Percentiles rank a stretch among this genome's conserved stretches.
Evolutionary conservation across 805 yeast genomes (phyloP).

Genomic region (Candida manassasensis): DNA sequence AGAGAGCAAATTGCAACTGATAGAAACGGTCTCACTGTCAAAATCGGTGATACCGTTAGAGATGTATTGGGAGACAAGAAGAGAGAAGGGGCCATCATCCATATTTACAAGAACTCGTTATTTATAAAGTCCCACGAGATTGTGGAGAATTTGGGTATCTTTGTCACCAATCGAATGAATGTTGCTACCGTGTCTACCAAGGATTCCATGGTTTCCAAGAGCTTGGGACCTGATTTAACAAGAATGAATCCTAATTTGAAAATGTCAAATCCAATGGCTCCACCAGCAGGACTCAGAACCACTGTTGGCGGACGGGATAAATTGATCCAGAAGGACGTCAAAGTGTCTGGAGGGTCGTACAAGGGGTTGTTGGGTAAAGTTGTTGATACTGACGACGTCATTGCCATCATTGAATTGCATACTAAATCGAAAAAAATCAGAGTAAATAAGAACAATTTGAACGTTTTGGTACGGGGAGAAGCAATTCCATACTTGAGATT

Average conservation of each 20-base stretch:
- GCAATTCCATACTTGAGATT: conserved; percentile 77
- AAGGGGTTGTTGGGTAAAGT: conserved; percentile 94
- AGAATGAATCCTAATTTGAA: conserved; percentile 81
- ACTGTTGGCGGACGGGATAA: conserved; percentile 72
- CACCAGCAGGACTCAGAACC: conserved; percentile 40
- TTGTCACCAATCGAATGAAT: conserved; percentile 70
- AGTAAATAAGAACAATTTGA: conserved; percentile 71
- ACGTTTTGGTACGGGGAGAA: conserved; percentile 66
- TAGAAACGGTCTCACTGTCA: conserved; percentile 74
- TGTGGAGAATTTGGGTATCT: conserved; percentile 85
- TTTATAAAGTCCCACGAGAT: conserved; percentile 79
- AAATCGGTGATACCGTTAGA: conserved; percentile 88
- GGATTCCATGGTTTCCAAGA: conserved; percentile 58
- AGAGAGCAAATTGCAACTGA: conserved; percentile 85
- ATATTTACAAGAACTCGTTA: conserved; percentile 73
- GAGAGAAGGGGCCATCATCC: conserved; percentile 83
- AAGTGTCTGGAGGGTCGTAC: conserved; percentile 86
- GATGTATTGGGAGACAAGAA: conserved; percentile 64
- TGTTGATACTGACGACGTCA: conserved; percentile 86
- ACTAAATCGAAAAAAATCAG: conserved; percentile 86
- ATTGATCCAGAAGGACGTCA: conserved; percentile 77
- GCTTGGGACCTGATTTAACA: conserved; percentile 60
- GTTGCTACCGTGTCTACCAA: conserved; percentile 83
- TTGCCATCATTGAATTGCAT: conserved; percentile 90
- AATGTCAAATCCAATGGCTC: conserved; percentile 50